Evolutionary conservation across 2,329 filamentous ascomycete genomes (phyloP).

Genomic region (Diaporthe helianthi): DNA sequence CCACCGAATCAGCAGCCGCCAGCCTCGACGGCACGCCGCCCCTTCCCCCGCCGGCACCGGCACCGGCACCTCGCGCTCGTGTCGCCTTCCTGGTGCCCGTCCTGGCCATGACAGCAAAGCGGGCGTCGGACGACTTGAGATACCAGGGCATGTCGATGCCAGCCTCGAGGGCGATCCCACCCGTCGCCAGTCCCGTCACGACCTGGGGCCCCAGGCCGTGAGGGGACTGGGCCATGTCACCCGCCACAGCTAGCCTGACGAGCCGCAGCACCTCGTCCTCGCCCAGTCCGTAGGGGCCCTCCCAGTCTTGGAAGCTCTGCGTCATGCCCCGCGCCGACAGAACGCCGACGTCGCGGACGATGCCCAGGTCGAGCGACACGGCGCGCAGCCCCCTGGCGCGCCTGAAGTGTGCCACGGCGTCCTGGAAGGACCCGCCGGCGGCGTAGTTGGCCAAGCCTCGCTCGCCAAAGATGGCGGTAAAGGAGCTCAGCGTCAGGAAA

Average conservation of each 20-base stretch:
- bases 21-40: background rate
- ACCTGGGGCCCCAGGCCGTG: background rate
- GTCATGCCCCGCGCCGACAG: background rate
- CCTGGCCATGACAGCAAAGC: background rate
- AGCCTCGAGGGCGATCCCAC: background rate
- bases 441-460: constrained; percentile 35
- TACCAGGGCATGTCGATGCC: background rate
- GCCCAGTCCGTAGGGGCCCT: background rate
- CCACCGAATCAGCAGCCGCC: background rate
- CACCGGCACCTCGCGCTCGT: background rate
- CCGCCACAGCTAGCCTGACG: background rate
- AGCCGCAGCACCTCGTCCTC: background rate
- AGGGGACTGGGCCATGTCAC: background rate
- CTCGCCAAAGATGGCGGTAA: constrained; percentile 28
- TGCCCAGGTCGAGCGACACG: background rate
- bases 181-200: background rate
- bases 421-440: constrained; percentile 46
- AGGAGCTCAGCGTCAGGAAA: constrained; percentile 30
- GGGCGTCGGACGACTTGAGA: background rate
- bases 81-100: background rate
- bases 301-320: background rate
- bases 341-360: background rate
- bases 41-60: background rate
- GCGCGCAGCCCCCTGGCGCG: background rate
- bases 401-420: constrained; percentile 39